These are phyloP conservation scores for Colletotrichum lentis DNA, from an alignment of 2,329 filamentous ascomycete genomes.

Conservation along the genomic window DNA sequence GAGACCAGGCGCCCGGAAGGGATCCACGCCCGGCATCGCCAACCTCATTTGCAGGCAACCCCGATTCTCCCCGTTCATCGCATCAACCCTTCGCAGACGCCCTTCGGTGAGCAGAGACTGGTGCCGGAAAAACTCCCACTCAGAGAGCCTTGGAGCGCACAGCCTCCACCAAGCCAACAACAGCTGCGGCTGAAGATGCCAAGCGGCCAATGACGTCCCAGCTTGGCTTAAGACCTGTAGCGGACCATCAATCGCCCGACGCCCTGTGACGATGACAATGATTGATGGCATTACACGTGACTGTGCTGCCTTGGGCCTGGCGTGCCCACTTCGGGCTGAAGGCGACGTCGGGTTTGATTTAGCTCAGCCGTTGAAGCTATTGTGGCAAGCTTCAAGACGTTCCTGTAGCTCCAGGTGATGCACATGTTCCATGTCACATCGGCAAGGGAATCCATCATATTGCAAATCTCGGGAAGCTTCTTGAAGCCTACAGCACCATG, in stretches of 20 bases:
- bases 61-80: neutral
- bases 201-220: constrained; percentile 17
- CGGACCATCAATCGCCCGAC: constrained; percentile 47
- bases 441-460: neutral
- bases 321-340: constrained; percentile 10
- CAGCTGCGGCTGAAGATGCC: neutral
- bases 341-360: constrained; percentile 7
- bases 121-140: neutral
- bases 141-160: constrained; percentile 10
- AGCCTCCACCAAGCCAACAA: constrained; percentile 17
- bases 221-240: constrained; percentile 17
- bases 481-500: neutral
- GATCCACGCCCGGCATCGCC: neutral
- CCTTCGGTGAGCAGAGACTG: neutral
- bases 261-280: constrained; percentile 40
- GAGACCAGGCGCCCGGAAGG: neutral
- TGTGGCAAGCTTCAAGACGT: neutral
- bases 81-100: neutral
- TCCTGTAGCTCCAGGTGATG: neutral
- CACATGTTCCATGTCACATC: neutral
- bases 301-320: constrained; percentile 6
- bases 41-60: neutral
- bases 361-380: constrained; percentile 14
- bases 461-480: neutral
- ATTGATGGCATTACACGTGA: constrained; percentile 20